Conservation (phyloP, 768 basidiomycete genomes). For the Multifurca ochricompacta region DNA sequence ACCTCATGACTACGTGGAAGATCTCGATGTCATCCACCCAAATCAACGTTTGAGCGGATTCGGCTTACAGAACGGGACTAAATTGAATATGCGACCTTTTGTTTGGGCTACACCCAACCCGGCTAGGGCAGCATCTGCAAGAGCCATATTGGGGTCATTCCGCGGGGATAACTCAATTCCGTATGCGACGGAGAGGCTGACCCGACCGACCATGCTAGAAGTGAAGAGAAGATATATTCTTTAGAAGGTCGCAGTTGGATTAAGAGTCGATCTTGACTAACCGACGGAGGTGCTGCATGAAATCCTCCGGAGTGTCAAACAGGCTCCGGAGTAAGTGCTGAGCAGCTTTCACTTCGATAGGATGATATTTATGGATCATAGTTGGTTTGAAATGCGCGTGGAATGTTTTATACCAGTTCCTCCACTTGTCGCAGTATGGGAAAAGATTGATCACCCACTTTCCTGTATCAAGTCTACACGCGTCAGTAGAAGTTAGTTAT, state of each 20-base stretch:
- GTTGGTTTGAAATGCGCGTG: constrained; percentile 34
- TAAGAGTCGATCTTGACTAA: constrained; percentile 22
- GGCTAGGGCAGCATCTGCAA: constrained; percentile 34
- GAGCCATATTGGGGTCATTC: constrained; percentile 38
- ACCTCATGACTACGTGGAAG: constrained; percentile 19
- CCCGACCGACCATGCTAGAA: constrained; percentile 28
- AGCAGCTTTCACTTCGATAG: constrained; percentile 27
- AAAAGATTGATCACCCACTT: constrained; percentile 33
- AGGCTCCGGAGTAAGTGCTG: constrained; percentile 29
- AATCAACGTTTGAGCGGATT: not conserved
- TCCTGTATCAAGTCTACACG: constrained; percentile 34
- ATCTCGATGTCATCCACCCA: not conserved
- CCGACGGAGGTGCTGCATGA: constrained; percentile 32
- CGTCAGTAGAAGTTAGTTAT: not conserved
- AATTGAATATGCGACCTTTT: constrained; percentile 41
- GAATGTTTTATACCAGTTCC: constrained; percentile 34
- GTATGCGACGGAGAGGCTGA: constrained; percentile 37
- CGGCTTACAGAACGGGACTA: constrained; percentile 25
- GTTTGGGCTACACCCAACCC: constrained; percentile 29
- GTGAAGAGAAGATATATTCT: no score
- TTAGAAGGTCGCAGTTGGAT: not conserved
- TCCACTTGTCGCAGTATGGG: constrained; percentile 37
- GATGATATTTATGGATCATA: constrained; percentile 28
- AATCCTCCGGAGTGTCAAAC: constrained; percentile 32
- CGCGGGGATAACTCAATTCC: constrained; percentile 35